Conservation (phyloP, 805 yeast species). For the Yamadazyma laniorum region DNA sequence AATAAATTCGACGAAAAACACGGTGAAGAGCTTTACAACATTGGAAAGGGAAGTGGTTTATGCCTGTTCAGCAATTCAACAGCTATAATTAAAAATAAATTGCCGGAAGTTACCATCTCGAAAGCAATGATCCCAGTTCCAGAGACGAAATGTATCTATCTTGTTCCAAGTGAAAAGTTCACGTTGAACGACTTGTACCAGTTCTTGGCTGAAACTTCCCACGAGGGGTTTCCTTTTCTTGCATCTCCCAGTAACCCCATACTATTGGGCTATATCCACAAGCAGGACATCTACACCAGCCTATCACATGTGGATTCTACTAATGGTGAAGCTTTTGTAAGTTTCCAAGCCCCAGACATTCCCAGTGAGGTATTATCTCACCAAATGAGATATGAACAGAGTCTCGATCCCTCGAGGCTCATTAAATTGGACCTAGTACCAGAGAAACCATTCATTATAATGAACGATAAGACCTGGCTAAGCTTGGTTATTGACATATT, state of each 20-base stretch:
- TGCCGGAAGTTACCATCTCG: slow-evolving; percentile 32
- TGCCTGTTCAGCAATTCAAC: slow-evolving; percentile 31
- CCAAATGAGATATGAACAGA: slow-evolving; percentile 24
- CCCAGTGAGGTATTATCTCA: slow-evolving; percentile 21
- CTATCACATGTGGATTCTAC: background rate
- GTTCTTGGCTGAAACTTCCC: slow-evolving; percentile 30
- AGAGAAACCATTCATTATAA: slow-evolving; percentile 24
- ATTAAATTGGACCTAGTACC: slow-evolving; percentile 17
- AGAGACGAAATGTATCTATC: slow-evolving; percentile 26
- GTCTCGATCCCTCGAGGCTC: slow-evolving; percentile 4
- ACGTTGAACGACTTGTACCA: slow-evolving; percentile 18
- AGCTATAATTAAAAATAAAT: slow-evolving; percentile 22
- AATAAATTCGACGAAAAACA: slow-evolving; percentile 16
- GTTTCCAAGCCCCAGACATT: slow-evolving; percentile 21
- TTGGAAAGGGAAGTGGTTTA: slow-evolving; percentile 40
- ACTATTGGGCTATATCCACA: slow-evolving; percentile 35
- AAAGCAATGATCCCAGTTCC: slow-evolving; percentile 31
- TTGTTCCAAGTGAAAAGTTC: slow-evolving; percentile 25
- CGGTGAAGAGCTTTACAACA: slow-evolving; percentile 17
- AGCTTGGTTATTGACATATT: slow-evolving; percentile 34
- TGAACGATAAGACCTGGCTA: slow-evolving; percentile 31
- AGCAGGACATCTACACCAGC: slow-evolving; percentile 13
- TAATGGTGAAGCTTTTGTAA: slow-evolving; percentile 11
- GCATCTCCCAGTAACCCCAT: slow-evolving; percentile 23
- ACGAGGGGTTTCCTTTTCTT: slow-evolving; percentile 43